Base-by-base conservation (phyloP, 2,329 filamentous ascomycete genomes). In the Colletotrichum sp. region DNA sequence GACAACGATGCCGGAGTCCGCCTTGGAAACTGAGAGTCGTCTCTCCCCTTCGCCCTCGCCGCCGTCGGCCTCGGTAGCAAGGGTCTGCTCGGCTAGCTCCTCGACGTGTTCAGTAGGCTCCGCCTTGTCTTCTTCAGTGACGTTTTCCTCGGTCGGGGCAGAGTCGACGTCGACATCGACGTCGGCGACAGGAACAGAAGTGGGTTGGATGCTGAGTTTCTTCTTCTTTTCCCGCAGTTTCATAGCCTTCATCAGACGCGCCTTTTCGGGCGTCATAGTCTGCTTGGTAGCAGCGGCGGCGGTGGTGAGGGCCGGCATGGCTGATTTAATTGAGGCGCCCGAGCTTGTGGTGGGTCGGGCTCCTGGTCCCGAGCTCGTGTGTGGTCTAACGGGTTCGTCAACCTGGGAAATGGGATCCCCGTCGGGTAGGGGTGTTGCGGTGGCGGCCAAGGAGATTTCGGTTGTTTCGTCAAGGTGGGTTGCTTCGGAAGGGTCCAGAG, bases 241-340 rank as follows among this genome's bases (percentile, higher is more conserved):
- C 86, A 98, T 90, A 9, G 97, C 97, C 86, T 98, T 98, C 95
- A 98, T 96, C 77, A 99, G 88, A 71, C 97, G 91, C 76, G 95
- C 92, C 86, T 98, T 99, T 84, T 99, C 97, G 1, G 95, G 95
- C 2, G 95, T 95, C 80, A 98, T 94, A 83, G 88, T 80, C 84
- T 86, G 84, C 79, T 86, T 86, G 7, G 83, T 81, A 28, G 86
- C 84, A 79, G 89, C 82, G 16, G 88, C 87, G 71, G 87, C 78
- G 71, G 65, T 74, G 60, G 66, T 71, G 55, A 76, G 60, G 5
- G 84, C 81, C 34, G 85, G 82, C 36, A 83, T 78, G 48, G 82
- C 79, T 24, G 86, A 84, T 75, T 87, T 87, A 57, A 86, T 82
- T 48, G 87, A 85, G 30, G 86, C 82, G 36, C 86, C 86, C 26